phyloP scores from a whole-genome alignment of 805 yeast species.

The Maudiozyma pseudohumilis region DNA sequence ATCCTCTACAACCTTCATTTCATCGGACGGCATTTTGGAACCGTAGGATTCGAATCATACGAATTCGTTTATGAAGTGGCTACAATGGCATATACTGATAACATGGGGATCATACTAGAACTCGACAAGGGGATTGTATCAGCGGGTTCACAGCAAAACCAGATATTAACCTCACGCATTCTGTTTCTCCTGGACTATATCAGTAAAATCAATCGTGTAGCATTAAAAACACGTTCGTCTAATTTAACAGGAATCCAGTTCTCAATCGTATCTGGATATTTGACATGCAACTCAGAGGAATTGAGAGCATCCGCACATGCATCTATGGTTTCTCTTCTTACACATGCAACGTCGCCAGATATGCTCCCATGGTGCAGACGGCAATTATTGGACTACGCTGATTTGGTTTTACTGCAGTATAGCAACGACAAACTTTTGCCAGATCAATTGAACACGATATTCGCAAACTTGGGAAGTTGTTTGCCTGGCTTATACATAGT shows the following conservation, averaged over 20 bases:
- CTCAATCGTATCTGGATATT: conserved; percentile 9
- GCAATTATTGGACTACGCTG: conserved; percentile 10
- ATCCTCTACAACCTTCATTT: conserved; percentile 18
- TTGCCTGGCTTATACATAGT: conserved; percentile 6
- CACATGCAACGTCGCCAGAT: conserved; percentile 1
- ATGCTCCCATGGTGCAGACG: conserved; percentile 13
- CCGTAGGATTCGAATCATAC: conserved; percentile 21
- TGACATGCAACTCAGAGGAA: conserved; percentile 6
- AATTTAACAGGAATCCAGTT: conserved; percentile 7
- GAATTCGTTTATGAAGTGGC: conserved; percentile 16
- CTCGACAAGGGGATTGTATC: too few relatives aligned
- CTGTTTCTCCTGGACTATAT: conserved; percentile 18
- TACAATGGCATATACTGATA: neutral
- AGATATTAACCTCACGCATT: conserved; percentile 16
- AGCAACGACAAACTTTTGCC: conserved; percentile 8
- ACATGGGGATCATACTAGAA: too few relatives aligned
- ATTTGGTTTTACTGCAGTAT: conserved; percentile 13
- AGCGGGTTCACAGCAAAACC: conserved; percentile 13
- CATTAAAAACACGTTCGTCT: neutral
- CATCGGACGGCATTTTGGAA: conserved; percentile 20
- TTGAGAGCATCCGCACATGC: conserved; percentile 21
- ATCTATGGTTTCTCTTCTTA: conserved; percentile 12
- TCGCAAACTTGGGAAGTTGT: conserved; percentile 10
- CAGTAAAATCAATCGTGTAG: conserved; percentile 11
- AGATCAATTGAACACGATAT: conserved; percentile 16